Percentiles rank a stretch among this genome's conserved stretches.
These are phyloP conservation scores for Cylindrotheca fusiformis DNA, from an alignment of 108 stramenopile genomes.

Conservation along the genomic window DNA sequence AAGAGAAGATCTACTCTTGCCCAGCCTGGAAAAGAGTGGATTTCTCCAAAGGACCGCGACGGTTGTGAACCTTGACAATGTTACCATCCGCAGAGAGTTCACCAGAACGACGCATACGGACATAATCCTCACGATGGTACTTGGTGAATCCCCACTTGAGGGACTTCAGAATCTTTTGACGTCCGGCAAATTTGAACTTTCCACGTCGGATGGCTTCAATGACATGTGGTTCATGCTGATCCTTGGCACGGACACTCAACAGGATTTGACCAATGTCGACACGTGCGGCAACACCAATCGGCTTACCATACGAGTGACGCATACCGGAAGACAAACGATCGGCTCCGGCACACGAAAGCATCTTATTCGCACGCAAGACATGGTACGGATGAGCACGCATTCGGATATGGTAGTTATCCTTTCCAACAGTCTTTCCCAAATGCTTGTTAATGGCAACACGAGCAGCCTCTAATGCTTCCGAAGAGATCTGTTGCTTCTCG, in stretches of 20 bases:
- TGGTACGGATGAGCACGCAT: conserved; percentile 99
- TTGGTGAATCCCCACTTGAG: conserved; percentile 99
- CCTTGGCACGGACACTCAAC: conserved; percentile 93
- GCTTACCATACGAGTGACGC: conserved; percentile 99
- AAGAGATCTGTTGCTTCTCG: conserved; percentile 99
- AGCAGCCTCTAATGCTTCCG: conserved; percentile 99
- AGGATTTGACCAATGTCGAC: conserved; percentile 98
- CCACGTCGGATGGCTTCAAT: conserved; percentile 99
- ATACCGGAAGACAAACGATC: conserved; percentile 99
- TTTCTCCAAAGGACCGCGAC: conserved; percentile 79
- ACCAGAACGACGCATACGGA: conserved; percentile 86
- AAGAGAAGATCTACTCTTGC: conserved; percentile 81
- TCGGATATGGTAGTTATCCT: conserved; percentile 99
- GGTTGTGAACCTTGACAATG: conserved; percentile 92
- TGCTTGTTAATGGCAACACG: conserved; percentile 99
- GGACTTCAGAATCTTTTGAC: conserved; percentile 99
- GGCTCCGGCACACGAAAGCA: conserved; percentile 99
- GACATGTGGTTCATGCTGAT: conserved; percentile 84
- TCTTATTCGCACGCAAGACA: conserved; percentile 99
- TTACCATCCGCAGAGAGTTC: conserved; percentile 90
- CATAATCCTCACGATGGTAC: conserved; percentile 96
- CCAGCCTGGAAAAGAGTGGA: conserved; percentile 77
- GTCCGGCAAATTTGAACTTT: conserved; percentile 99
- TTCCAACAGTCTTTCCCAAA: conserved; percentile 96
- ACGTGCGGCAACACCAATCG: conserved; percentile 98